A percentile compares a stretch with the other conserved stretches of the same genome.
Conservation (phyloP, 2,329 filamentous ascomycete species). For the Amphichorda felina region DNA sequence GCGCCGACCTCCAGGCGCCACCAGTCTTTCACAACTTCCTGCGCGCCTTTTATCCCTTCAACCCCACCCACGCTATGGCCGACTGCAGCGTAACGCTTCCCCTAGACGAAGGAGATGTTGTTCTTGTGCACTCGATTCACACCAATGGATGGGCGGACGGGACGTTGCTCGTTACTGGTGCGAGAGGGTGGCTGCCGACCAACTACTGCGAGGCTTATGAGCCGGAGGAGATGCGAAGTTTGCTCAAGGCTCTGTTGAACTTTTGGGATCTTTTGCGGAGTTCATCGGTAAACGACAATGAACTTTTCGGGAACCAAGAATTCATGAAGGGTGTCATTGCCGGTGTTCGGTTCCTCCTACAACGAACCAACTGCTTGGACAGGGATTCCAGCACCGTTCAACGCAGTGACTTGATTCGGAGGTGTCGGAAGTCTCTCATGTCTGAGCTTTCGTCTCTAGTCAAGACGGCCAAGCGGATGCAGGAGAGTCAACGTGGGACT, state of each 20-base stretch:
- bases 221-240: slow-evolving; percentile 70
- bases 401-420: slow-evolving; percentile 62
- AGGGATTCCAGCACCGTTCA: slow-evolving; percentile 68
- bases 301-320: slow-evolving; percentile 81
- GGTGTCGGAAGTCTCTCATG: slow-evolving; percentile 74
- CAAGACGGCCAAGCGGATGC: slow-evolving; percentile 75
- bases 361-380: slow-evolving; percentile 78
- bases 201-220: slow-evolving; percentile 98
- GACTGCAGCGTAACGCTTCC: slow-evolving; percentile 82
- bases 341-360: slow-evolving; percentile 79
- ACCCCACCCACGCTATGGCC: slow-evolving; percentile 64
- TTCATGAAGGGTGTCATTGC: slow-evolving; percentile 92
- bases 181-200: slow-evolving; percentile 89
- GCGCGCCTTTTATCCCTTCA: slow-evolving; percentile 86
- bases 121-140: slow-evolving; percentile 91
- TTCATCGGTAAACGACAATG: slow-evolving; percentile 60
- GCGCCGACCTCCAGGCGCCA: slow-evolving; percentile 29
- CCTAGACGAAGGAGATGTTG: slow-evolving; percentile 80
- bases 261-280: slow-evolving; percentile 86
- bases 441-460: slow-evolving; percentile 85
- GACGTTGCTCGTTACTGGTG: slow-evolving; percentile 74
- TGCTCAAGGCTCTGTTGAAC: slow-evolving; percentile 77
- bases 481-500: slow-evolving; percentile 52
- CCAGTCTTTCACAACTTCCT: slow-evolving; percentile 88
- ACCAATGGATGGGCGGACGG: slow-evolving; percentile 98